Conservation (phyloP, 2,329 filamentous ascomycete species). For the Paraconiothyrium sp. region DNA sequence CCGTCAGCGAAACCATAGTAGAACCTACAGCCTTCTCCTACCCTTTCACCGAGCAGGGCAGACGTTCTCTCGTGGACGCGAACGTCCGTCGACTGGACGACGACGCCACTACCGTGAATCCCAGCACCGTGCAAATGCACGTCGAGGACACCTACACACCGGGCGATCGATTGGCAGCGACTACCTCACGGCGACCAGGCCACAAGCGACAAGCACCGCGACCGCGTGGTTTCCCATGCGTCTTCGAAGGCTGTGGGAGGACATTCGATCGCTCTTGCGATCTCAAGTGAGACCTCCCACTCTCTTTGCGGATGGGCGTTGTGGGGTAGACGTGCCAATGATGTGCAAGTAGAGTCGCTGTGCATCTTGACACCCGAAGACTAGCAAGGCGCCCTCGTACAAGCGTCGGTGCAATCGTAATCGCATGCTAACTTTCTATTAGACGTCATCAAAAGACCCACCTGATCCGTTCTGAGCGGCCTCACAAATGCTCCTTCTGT, state of each 20-base stretch:
- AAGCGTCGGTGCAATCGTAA: background rate
- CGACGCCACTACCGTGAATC: conserved; percentile 40
- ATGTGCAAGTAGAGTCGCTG: conserved; percentile 1
- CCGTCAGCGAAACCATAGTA: conserved; percentile 18
- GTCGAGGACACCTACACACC: conserved; percentile 41
- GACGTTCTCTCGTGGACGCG: conserved; percentile 22
- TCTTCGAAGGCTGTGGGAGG: conserved; percentile 31
- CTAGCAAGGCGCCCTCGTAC: background rate
- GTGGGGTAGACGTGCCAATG: conserved; percentile 11
- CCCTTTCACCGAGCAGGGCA: conserved; percentile 14
- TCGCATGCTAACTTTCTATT: conserved; percentile 21
- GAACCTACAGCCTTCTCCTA: conserved; percentile 18
- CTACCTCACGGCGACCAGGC: conserved; percentile 19
- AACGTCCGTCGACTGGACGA: conserved; percentile 29
- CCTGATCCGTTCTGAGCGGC: conserved; percentile 34
- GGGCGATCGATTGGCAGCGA: conserved; percentile 35
- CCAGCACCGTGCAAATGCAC: conserved; percentile 37
- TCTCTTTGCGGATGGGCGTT: conserved; percentile 12
- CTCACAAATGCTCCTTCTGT: conserved; percentile 44
- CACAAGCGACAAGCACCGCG: conserved; percentile 38
- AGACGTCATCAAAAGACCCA: conserved; percentile 49
- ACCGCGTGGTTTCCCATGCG: conserved; percentile 39
- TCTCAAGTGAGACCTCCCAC: conserved; percentile 41
- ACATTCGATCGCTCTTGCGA: conserved; percentile 46
- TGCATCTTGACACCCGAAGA: background rate